phyloP scores from a whole-genome alignment of 2,329 filamentous ascomycete species.

The Colletotrichum liriopes region DNA sequence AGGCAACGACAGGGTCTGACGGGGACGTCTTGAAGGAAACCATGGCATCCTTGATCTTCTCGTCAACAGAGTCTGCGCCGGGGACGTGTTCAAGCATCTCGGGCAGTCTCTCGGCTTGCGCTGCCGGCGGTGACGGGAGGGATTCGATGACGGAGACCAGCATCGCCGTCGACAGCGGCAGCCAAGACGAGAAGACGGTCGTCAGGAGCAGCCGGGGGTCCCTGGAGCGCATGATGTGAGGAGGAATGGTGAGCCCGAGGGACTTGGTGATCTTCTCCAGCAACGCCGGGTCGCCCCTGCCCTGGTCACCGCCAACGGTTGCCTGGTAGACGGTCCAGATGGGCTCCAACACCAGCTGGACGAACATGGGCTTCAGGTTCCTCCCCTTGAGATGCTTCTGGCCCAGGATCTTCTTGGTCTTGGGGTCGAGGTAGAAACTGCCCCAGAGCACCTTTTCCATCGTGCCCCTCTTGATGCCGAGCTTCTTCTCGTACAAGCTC shows the following conservation, averaged over 20 bases:
- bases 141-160: slow-evolving; percentile 96
- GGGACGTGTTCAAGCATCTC: slow-evolving; percentile 86
- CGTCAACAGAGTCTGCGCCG: slow-evolving; percentile 79
- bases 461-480: slow-evolving; percentile 89
- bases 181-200: slow-evolving; percentile 89
- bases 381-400: slow-evolving; percentile 95
- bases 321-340: slow-evolving; percentile 97
- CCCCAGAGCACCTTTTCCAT: slow-evolving; percentile 98
- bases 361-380: slow-evolving; percentile 95
- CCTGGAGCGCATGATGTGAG: slow-evolving; percentile 86
- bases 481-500: slow-evolving; percentile 93
- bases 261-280: slow-evolving; percentile 97
- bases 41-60: slow-evolving; percentile 84
- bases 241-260: slow-evolving; percentile 84
- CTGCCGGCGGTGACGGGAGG: slow-evolving; percentile 84
- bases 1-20: slow-evolving; percentile 87
- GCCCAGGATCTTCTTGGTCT: slow-evolving; percentile 93
- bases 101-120: slow-evolving; percentile 86
- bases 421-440: slow-evolving; percentile 95
- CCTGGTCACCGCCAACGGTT: slow-evolving; percentile 85
- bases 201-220: slow-evolving; percentile 89
- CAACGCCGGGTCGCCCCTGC: slow-evolving; percentile 85
- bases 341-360: slow-evolving; percentile 94
- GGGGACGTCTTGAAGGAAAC: slow-evolving; percentile 80
- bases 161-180: slow-evolving; percentile 92